Conservation (phyloP, 2,329 filamentous ascomycete genomes). For the Ceratocystis smalleyi region DNA sequence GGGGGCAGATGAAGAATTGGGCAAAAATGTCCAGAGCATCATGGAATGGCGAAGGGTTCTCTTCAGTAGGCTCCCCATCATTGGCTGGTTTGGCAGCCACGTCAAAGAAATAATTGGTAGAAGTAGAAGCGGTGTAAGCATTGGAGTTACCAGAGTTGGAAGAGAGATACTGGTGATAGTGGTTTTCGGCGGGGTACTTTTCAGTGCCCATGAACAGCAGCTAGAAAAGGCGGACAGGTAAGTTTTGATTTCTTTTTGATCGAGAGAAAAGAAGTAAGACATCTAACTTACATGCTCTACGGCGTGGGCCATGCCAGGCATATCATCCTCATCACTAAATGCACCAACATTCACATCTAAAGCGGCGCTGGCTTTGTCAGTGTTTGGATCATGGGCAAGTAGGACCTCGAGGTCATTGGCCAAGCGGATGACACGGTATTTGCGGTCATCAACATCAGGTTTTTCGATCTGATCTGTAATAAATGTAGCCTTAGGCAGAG, state of each 20-base stretch:
- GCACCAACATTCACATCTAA: conserved; percentile 93
- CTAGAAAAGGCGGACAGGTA: conserved; percentile 23
- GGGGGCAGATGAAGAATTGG: conserved; percentile 79
- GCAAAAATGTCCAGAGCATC: conserved; percentile 82
- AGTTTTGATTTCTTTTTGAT: neutral
- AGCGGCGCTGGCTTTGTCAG: conserved; percentile 90
- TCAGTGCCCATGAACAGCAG: conserved; percentile 96
- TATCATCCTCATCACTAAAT: conserved; percentile 79
- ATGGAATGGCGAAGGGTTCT: conserved; percentile 47
- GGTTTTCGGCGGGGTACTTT: conserved; percentile 93
- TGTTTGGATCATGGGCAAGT: conserved; percentile 82
- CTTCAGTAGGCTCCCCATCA: conserved; percentile 37
- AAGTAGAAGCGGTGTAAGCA: conserved; percentile 82
- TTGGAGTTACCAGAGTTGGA: conserved; percentile 85
- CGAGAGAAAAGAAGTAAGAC: neutral
- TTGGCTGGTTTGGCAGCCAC: conserved; percentile 65
- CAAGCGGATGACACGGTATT: conserved; percentile 74
- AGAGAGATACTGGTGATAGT: conserved; percentile 84
- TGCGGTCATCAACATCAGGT: conserved; percentile 68
- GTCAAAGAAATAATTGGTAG: conserved; percentile 97
- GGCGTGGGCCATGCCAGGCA: conserved; percentile 90
- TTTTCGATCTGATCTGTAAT: conserved; percentile 64
- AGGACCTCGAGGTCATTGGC: conserved; percentile 80
- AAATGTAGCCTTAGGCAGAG: conserved; percentile 2
- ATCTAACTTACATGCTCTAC: conserved; percentile 61